A percentile compares a stretch with the other conserved stretches of the same genome.
Conservation (phyloP, 306 rosid species). For the barrel medic (Medicago truncatula) region MtrunA17r5.0-ANR NC_053042.1:50089501-50090000, state of each 20-base stretch:
- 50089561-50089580: background rate
- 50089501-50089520: constrained; percentile 59
- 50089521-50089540: background rate
- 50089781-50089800: constrained; percentile 50
- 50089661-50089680: background rate
- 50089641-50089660: constrained; percentile 13
- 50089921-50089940: no score
- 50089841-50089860: background rate
- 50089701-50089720: background rate
- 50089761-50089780: constrained; percentile 26
- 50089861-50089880: no score
- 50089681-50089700: constrained; percentile 40
- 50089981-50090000: no score
- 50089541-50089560: background rate
- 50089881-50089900: no score
- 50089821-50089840: background rate
- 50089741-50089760: constrained; percentile 39
- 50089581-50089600: background rate
- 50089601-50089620: constrained; percentile 34
- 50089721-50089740: constrained; percentile 14
- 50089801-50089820: background rate
- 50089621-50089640: background rate
- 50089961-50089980: no score
- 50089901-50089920: no score
- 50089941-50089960: no score